Base-by-base conservation (phyloP, 768 basidiomycete species). In the Xanthoconium purpureum region DNA sequence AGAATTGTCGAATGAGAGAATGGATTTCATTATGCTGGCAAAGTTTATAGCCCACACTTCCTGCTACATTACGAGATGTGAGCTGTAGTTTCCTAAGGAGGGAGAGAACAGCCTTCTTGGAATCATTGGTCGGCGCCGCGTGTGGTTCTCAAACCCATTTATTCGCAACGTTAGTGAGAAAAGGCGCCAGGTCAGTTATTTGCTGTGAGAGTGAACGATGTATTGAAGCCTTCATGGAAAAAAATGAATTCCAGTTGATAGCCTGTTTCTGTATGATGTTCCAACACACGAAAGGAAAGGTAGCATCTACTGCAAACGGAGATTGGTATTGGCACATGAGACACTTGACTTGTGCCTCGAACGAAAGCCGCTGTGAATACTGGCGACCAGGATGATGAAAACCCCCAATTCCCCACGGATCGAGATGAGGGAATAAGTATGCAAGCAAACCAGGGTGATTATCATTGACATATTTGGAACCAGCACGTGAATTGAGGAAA, bases 281-380 rank as follows among this genome's bases (percentile, higher is more conserved):
- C 44, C 44, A 45, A 8, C 15, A 45, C 0, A 45, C 12, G 5
- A 45, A 45, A 1, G 29, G 14, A 11, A 30, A 45, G 3, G 7
- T 9, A 0, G 44, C 0, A 4, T 45, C 44, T 0, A 3, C 0
- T 3, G 29, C 17, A 18, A 47, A 47, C 0, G 14, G 46, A 0
- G 32, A 47, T 0, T 8, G 1, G 6, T 18, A 6, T 7, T 33
- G 30, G 1, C 17, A 17, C 3, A 47, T 5, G 0, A 47, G 10
- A 18, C 30, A 32, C 1, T 11, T 33, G 3, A 47, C 46, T 11
- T 47, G 32, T 0, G 2, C 5, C 17, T 47, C 11, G 11, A 46
- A 46, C 0, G 45, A 32, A 3, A 46, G 2, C 0, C 9, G 9
- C 9, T 18, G 30, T 2, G 7, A 1, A 0, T 17, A 1, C 8